Evolutionary conservation across 2,329 filamentous ascomycete genomes (phyloP).

Genomic region (Xylaria polymorpha): DNA sequence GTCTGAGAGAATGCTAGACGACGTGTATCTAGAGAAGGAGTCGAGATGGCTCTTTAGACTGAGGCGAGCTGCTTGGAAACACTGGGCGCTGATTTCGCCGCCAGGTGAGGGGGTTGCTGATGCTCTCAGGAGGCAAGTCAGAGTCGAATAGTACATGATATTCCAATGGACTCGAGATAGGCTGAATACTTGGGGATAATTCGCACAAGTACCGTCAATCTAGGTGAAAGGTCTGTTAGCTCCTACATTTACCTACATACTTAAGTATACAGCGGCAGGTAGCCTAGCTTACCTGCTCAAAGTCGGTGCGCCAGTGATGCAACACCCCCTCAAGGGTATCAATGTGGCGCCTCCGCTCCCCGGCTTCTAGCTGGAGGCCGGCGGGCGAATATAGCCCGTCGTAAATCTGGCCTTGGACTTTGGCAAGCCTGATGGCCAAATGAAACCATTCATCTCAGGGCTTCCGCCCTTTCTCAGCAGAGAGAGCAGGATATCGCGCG

Average conservation of each 20-base stretch:
- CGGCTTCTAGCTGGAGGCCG: neutral
- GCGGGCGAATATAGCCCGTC: slow-evolving; percentile 4
- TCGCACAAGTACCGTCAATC: slow-evolving; percentile 1
- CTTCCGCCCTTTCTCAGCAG: slow-evolving; percentile 4
- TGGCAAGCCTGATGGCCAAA: slow-evolving; percentile 14
- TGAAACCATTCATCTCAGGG: slow-evolving; percentile 13
- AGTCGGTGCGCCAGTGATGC: slow-evolving; percentile 1
- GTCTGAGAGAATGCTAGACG: slow-evolving; percentile 5
- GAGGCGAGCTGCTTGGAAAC: slow-evolving; percentile 10
- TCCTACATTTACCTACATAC: neutral
- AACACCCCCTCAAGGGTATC: slow-evolving; percentile 1
- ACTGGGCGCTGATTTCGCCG: slow-evolving; percentile 5
- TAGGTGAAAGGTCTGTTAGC: neutral
- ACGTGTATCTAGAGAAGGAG: slow-evolving; percentile 8
- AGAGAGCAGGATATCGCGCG: neutral
- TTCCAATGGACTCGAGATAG: slow-evolving; percentile 10
- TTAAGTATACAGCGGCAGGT: neutral
- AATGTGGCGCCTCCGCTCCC: slow-evolving; percentile 1
- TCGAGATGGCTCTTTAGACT: neutral
- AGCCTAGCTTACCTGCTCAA: slow-evolving; percentile 2
- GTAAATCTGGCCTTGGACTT: slow-evolving; percentile 15
- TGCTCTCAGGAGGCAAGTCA: slow-evolving; percentile 12
- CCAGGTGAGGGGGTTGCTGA: neutral
- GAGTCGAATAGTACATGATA: slow-evolving; percentile 18
- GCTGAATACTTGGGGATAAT: slow-evolving; percentile 12